Evolutionary conservation across 805 yeast genomes (phyloP).

Genomic region (Candida endomychidarum): DNA sequence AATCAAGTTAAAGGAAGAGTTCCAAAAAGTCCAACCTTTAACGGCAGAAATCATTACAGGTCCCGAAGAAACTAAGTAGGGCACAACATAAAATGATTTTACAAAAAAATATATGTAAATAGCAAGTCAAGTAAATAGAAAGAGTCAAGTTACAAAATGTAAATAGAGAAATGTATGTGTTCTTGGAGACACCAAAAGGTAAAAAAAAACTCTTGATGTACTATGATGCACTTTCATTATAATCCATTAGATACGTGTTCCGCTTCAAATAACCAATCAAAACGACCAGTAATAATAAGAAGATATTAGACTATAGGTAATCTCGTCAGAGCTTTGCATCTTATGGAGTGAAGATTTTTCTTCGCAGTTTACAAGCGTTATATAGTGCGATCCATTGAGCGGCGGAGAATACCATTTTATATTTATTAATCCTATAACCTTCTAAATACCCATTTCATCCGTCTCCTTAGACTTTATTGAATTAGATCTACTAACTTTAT

Average conservation of each 20-base stretch:
- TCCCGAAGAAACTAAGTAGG: slow-evolving; percentile 11
- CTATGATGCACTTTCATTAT: slow-evolving; percentile 43
- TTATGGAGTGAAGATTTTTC: slow-evolving; percentile 8
- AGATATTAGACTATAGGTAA: slow-evolving; percentile 25
- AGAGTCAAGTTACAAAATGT: too few species aligned
- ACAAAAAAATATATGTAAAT: slow-evolving; percentile 5
- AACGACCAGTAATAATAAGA: slow-evolving; percentile 40
- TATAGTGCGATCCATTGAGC: too few species aligned
- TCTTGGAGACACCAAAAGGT: slow-evolving; percentile 52
- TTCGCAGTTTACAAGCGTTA: background rate
- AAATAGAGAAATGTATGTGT: slow-evolving; percentile 35
- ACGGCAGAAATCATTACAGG: slow-evolving; percentile 35
- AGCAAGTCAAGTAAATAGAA: slow-evolving; percentile 7
- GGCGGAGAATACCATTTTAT: too few species aligned
- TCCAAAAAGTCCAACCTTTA: slow-evolving; percentile 63
- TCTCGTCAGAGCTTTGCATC: slow-evolving; percentile 6
- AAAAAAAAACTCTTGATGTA: slow-evolving; percentile 38
- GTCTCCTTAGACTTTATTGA: background rate
- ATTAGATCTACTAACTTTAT: background rate
- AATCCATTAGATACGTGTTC: slow-evolving; percentile 17
- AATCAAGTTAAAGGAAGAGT: slow-evolving; percentile 55
- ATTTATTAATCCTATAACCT: too few species aligned
- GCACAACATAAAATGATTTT: background rate
- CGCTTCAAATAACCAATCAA: slow-evolving; percentile 42
- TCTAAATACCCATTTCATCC: slow-evolving; percentile 15